Base-by-base conservation (phyloP, 768 basidiomycete genomes). In the Holtermanniella nyarrowii region DNA sequence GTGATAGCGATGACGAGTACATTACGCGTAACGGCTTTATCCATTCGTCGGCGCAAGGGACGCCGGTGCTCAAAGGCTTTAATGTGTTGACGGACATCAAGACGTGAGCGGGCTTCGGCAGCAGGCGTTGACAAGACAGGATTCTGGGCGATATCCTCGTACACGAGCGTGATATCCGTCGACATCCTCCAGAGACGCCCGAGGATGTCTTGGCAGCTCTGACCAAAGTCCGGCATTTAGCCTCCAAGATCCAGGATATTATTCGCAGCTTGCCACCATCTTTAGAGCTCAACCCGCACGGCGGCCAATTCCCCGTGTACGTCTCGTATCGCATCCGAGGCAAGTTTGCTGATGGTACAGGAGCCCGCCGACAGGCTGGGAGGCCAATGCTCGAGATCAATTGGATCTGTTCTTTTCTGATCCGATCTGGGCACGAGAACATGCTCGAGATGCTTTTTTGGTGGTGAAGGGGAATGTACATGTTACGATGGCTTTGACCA, bases 331-430 rank as follows among this genome's bases (percentile, higher is more conserved):
- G 2, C 26, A n/a, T 42, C 41, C 25, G 41, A 42, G n/a, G 18
- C 16, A 11, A 11, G n/a, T n/a, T n/a, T n/a, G 48, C 18, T 48
- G 44, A 25, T 37, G 16, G 26, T 37, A 26, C n/a, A 44, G 12
- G 16, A 62, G 60, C n/a, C 61, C 61, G 3, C 44, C 54, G 37
- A 58, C 61, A 26, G 61, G 61, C n/a, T 62, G 61, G 61, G 61
- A 62, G 46, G 58, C 53, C 22, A 51, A 48, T 10, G 52, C 59
- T 14, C 58, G 61, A 37, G 58, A 62, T 44, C 51, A 62, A 37
- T 50, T 62, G 4, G 58, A 62, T 25, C 31, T 59, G 44, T 62
- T 62, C 58, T 62, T 59, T 46, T 52, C 46, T 10, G 61, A 62
- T 44, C 61, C 61, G 10, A 59, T 59, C 52, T 37, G 31, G 31